Evolutionary conservation across 2,329 filamentous ascomycete species (phyloP).

Genomic region (Penicillium sp.): DNA sequence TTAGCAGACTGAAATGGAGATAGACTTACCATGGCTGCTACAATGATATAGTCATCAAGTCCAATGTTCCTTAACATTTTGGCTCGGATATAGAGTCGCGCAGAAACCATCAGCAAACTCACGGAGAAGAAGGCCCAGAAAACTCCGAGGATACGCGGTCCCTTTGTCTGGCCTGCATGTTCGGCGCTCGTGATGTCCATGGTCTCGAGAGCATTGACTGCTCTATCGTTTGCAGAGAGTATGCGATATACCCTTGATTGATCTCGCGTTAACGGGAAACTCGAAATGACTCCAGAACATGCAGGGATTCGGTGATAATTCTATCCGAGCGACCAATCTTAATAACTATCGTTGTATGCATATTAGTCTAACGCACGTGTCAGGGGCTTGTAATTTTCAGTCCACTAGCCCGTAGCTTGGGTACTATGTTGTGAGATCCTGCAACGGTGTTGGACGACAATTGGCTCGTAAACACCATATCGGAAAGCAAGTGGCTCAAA

Average conservation of each 20-base stretch:
- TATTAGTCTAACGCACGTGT: no score
- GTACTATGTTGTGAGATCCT: no score
- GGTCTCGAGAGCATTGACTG: not conserved
- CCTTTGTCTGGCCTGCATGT: constrained; percentile 29
- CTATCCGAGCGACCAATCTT: no score
- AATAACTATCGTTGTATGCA: no score
- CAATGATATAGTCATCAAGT: constrained; percentile 41
- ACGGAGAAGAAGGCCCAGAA: constrained; percentile 32
- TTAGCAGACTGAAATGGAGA: not conserved
- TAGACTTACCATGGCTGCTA: constrained; percentile 31
- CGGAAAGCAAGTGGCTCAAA: no score
- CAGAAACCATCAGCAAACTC: constrained; percentile 30
- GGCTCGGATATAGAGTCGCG: constrained; percentile 35
- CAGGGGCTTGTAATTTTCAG: no score
- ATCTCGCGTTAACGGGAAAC: not conserved
- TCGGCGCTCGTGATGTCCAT: not conserved
- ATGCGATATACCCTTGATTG: not conserved
- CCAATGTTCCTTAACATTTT: constrained; percentile 32
- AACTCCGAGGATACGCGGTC: constrained; percentile 32
- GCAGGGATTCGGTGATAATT: no score
- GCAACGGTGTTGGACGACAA: no score
- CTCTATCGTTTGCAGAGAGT: no score
- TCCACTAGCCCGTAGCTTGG: no score
- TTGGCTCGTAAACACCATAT: no score
- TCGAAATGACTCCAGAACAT: not conserved